A percentile compares a stretch with the other conserved stretches of the same genome.
Evolutionary conservation across 2,329 filamentous ascomycete genomes (phyloP).

Genomic region (Neodidymelliopsis sp.): DNA sequence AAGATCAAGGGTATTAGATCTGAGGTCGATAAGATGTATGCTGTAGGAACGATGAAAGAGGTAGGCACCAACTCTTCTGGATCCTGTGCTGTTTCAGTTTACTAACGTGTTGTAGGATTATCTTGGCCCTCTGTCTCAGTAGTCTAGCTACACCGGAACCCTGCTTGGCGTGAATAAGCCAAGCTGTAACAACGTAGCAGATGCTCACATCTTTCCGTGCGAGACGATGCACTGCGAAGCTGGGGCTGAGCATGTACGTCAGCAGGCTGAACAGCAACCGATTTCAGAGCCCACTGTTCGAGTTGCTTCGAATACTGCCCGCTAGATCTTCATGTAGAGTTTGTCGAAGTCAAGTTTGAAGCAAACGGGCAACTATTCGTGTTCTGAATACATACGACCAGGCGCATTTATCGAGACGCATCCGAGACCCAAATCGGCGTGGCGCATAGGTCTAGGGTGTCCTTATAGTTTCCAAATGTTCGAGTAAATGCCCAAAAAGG

Average conservation of each 20-base stretch:
- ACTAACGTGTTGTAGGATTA: slow-evolving; percentile 44
- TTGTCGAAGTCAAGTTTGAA: neutral
- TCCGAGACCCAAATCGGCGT: slow-evolving; percentile 3
- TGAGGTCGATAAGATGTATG: slow-evolving; percentile 94
- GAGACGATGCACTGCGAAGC: neutral
- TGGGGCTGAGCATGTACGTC: neutral
- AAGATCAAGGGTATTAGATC: slow-evolving; percentile 94
- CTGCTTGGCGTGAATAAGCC: neutral
- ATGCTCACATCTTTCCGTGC: too few species aligned
- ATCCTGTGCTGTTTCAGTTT: slow-evolving; percentile 17
- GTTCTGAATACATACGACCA: neutral
- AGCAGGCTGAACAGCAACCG: neutral
- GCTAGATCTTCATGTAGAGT: neutral
- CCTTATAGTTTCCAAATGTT: slow-evolving; percentile 17
- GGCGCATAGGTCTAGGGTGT: slow-evolving; percentile 5
- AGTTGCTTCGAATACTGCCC: neutral
- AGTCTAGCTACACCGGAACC: slow-evolving; percentile 10
- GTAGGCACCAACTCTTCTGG: slow-evolving; percentile 38
- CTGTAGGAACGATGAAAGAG: slow-evolving; percentile 96
- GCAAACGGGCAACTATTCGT: neutral
- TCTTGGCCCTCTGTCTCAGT: slow-evolving; percentile 47
- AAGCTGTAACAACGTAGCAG: neutral
- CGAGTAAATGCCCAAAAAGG: slow-evolving; percentile 23
- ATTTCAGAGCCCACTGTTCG: neutral
- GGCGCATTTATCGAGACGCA: slow-evolving; percentile 6